Percentiles rank a stretch among this genome's conserved stretches.
Evolutionary conservation across 495 filamentous ascomycete species (phyloP).

Genomic region (Aspergillus kassunensis): DNA sequence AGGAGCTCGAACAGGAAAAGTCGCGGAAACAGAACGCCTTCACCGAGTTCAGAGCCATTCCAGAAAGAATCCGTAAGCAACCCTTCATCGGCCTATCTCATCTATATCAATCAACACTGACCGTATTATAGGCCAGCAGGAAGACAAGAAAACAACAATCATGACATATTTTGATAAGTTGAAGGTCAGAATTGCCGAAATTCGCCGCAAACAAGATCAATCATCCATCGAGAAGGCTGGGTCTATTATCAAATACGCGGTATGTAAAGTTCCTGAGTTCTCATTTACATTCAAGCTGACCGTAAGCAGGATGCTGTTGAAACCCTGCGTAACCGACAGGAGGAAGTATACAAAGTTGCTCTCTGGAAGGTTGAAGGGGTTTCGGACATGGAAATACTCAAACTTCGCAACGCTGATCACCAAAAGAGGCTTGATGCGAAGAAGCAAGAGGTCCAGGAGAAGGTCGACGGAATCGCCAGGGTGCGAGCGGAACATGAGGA

Average conservation of each 20-base stretch:
- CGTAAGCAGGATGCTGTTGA: conserved; percentile 52
- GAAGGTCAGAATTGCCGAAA: conserved; percentile 32
- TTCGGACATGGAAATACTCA: conserved; percentile 68
- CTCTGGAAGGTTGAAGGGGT: conserved; percentile 70
- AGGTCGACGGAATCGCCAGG: conserved; percentile 27
- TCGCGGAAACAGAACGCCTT: conserved; percentile 54
- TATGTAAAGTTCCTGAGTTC: conserved; percentile 28
- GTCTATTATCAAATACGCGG: conserved; percentile 60
- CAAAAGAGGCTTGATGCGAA: conserved; percentile 48
- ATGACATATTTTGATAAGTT: conserved; percentile 41
- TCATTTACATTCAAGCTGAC: conserved; percentile 5
- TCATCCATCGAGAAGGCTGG: conserved; percentile 59
- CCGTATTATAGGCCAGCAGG: conserved; percentile 46
- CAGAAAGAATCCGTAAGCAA: conserved; percentile 63
- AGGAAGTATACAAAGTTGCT: conserved; percentile 61
- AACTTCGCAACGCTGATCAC: conserved; percentile 57
- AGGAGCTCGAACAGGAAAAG: conserved; percentile 50
- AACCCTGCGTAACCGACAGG: conserved; percentile 53
- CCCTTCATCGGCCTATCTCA: no score
- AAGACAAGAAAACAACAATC: conserved; percentile 43
- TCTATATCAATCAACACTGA: conserved; percentile 11
- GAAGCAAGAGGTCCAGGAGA: conserved; percentile 31
- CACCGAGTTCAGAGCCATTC: conserved; percentile 60
- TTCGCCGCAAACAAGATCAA: conserved; percentile 51
- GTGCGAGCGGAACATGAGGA: no score